These are phyloP conservation scores for Cubamyces sp. DNA, from an alignment of 768 basidiomycete species.

Conservation along the genomic window DNA sequence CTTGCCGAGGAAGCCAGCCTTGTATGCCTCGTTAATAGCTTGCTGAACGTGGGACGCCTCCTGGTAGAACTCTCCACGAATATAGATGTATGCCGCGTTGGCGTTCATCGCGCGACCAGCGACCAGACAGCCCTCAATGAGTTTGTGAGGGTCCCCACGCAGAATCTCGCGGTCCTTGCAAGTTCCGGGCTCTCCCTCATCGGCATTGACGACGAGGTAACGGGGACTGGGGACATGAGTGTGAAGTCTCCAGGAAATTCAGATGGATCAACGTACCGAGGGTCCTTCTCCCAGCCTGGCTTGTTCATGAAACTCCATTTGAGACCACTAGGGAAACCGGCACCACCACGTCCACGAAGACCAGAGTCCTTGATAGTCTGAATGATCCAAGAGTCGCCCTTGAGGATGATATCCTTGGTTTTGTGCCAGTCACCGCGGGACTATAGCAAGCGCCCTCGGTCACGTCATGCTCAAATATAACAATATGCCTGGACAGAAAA, in stretches of 20 bases:
- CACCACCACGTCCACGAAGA: conserved; percentile 92
- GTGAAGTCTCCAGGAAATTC: background rate
- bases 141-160: conserved; percentile 97
- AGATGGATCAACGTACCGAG: conserved; percentile 46
- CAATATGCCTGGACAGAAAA: no score
- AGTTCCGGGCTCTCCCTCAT: conserved; percentile 98
- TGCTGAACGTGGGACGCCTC: conserved; percentile 94
- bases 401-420: conserved; percentile 94
- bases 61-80: conserved; percentile 97
- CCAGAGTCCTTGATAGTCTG: conserved; percentile 96
- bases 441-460: conserved; percentile 41
- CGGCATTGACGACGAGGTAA: conserved; percentile 97
- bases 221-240: conserved; percentile 65
- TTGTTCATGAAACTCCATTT: conserved; percentile 99
- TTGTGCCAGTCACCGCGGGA: conserved; percentile 97
- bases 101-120: conserved; percentile 98
- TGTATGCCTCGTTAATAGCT: conserved; percentile 95
- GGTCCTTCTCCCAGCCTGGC: conserved; percentile 96
- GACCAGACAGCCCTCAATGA: conserved; percentile 96
- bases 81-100: conserved; percentile 98
- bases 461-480: background rate
- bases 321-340: conserved; percentile 94
- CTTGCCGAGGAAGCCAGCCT: conserved; percentile 84
- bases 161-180: conserved; percentile 99
- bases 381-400: conserved; percentile 98